Evolutionary conservation across 2,329 filamentous ascomycete species (phyloP).

Genomic region (Macroventuria anomochaeta): DNA sequence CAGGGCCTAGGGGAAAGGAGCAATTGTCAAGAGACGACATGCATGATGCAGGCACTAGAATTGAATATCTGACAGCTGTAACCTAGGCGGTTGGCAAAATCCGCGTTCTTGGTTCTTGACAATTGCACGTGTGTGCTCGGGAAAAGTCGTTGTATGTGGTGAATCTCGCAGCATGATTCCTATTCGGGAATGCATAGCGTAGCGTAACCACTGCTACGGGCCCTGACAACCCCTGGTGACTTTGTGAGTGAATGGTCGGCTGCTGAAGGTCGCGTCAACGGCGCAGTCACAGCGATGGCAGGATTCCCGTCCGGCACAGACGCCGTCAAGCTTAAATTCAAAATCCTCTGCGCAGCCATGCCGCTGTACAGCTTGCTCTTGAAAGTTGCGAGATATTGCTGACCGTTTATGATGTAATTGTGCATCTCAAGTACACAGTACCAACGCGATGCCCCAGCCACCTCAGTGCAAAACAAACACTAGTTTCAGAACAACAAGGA

Average conservation of each 20-base stretch:
- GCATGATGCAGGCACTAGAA: conserved; percentile 17
- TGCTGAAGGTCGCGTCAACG: conserved; percentile 30
- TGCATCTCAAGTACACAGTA: conserved; percentile 10
- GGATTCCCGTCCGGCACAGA: conserved; percentile 27
- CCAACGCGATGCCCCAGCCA: conserved; percentile 17
- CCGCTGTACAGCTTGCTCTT: conserved; percentile 1
- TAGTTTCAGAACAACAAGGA: conserved; percentile 3
- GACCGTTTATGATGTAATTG: conserved; percentile 22
- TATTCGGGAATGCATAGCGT: conserved; percentile 15
- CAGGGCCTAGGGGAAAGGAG: background rate
- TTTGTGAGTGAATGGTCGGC: conserved; percentile 26
- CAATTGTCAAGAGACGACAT: conserved; percentile 4
- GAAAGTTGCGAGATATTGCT: conserved; percentile 5
- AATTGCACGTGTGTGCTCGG: conserved; percentile 1
- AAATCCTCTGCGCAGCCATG: conserved; percentile 15
- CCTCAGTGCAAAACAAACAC: conserved; percentile 9
- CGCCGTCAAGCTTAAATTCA: conserved; percentile 30
- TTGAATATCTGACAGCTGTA: conserved; percentile 15
- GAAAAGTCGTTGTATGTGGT: background rate
- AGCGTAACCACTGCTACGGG: conserved; percentile 20
- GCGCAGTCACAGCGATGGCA: conserved; percentile 25
- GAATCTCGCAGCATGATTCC: conserved; percentile 17
- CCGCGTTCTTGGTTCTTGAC: background rate
- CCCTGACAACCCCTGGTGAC: conserved; percentile 5
- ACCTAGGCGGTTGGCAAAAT: background rate